These are phyloP conservation scores for Eimeria praecox DNA, from an alignment of 169 alveolate species.

Conservation along the genomic window DNA sequence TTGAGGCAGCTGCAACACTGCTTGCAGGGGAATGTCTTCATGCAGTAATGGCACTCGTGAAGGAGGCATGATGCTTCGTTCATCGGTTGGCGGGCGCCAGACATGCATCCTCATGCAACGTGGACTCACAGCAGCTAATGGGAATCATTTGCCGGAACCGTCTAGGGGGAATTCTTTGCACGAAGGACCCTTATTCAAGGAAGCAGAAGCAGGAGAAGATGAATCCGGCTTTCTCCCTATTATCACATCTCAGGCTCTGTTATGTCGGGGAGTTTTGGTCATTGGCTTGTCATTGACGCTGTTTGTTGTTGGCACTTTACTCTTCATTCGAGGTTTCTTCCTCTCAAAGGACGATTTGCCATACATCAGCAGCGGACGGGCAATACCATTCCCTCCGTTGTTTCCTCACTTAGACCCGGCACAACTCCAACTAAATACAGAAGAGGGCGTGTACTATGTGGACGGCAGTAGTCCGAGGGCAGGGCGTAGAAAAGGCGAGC, in stretches of 20 bases:
- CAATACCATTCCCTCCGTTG: slow-evolving; percentile 69
- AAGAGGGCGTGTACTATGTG: slow-evolving; percentile 52
- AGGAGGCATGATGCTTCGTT: neutral
- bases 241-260: neutral
- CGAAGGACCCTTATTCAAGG: neutral
- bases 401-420: slow-evolving; percentile 79
- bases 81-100: slow-evolving; percentile 4
- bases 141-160: neutral
- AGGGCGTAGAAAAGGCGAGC: neutral
- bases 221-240: neutral
- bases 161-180: too few relatives aligned
- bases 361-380: slow-evolving; percentile 10
- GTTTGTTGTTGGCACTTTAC: slow-evolving; percentile 16
- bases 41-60: neutral
- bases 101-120: neutral
- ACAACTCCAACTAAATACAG: slow-evolving; percentile 11
- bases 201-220: neutral
- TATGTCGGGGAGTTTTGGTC: neutral
- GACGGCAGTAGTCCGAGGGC: neutral
- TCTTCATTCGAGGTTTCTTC: slow-evolving; percentile 72
- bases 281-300: slow-evolving; percentile 32
- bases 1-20: neutral
- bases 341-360: slow-evolving; percentile 63
- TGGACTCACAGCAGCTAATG: neutral
- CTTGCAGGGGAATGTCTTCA: neutral